Base-by-base conservation (phyloP, 169 alveolate species). In the Toxoplasma gondii region DNA sequence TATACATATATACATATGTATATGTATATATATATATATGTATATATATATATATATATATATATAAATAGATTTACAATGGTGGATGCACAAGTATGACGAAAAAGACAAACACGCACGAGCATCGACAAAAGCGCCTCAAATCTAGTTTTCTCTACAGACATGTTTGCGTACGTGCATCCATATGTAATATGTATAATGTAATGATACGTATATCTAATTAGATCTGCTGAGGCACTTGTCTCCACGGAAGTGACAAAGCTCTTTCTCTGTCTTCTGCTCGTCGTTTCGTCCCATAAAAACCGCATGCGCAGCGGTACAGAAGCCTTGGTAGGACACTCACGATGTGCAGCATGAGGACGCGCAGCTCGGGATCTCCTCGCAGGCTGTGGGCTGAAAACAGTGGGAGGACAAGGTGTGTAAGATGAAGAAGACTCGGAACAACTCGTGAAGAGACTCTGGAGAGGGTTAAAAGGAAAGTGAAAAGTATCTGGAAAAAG, bases 331-430 rank as follows among this genome's bases (percentile, higher is more conserved):
- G n/a, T n/a, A n/a, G n/a, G n/a, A n/a, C n/a, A n/a, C 90, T 39
- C 41, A 82, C 90, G n/a, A 82, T 82, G 67, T 82, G 90, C 38
- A 82, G 90, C 90, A 82, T 82, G 69, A 82, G 67, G 54, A 29
- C 31, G 41, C 90, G 90, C n/a, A 82, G 90, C 90, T 82, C 90
- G 31, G 67, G 38, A 10, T 82, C 90, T 82, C 90, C 90, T 19
- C 90, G 54, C 36, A 12, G n/a, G 90, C 90, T 82, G 38, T 82
- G 90, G 7, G 90, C 90, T 82, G 90, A 2, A 82, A 27, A 38
- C 58, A 4, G 58, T 12, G 58, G 58, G 12, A 49, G 12, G 58
- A 49, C 58, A 4, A 49, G 4, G 58, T n/a, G n/a, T n/a, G n/a
- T n/a, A n/a, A n/a, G n/a, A n/a, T n/a, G n/a, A n/a, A n/a, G n/a